These are phyloP conservation scores for Plectosphaerella plurivora DNA, from an alignment of 2,329 filamentous ascomycete species.

Conservation along the genomic window DNA sequence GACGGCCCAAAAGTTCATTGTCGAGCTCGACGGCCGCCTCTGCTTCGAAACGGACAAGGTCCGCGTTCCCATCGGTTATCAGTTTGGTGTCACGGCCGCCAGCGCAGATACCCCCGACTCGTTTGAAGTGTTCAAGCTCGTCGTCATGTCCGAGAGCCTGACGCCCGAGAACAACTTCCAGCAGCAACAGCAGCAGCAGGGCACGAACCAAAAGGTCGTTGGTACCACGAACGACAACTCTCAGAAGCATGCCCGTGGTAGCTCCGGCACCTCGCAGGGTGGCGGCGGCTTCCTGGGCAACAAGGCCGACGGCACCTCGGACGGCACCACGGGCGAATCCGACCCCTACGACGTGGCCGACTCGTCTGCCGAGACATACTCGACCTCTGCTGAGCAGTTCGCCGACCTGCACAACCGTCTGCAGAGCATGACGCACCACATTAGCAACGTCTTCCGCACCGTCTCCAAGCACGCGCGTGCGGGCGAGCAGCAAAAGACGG, in stretches of 20 bases:
- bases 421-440: constrained; percentile 66
- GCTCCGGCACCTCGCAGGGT: constrained; percentile 18
- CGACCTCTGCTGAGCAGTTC: constrained; percentile 61
- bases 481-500: constrained; percentile 52
- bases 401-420: constrained; percentile 80
- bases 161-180: constrained; percentile 23
- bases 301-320: constrained; percentile 16
- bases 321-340: constrained; percentile 15
- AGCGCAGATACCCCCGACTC: constrained; percentile 91
- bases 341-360: constrained; percentile 41
- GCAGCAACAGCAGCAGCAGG: constrained; percentile 8
- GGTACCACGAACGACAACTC: constrained; percentile 26
- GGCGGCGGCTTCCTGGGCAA: constrained; percentile 18
- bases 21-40: constrained; percentile 71
- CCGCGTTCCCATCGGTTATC: constrained; percentile 72
- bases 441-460: constrained; percentile 57
- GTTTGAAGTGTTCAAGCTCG: constrained; percentile 87
- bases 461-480: constrained; percentile 45
- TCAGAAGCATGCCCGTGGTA: constrained; percentile 25
- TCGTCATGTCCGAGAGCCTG: constrained; percentile 57
- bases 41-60: constrained; percentile 86
- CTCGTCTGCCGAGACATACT: constrained; percentile 39
- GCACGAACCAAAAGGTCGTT: constrained; percentile 4
- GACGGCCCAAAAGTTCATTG: constrained; percentile 61
- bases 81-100: constrained; percentile 81